phyloP scores from a whole-genome alignment of 2,329 filamentous ascomycete species.

The Talaromyces albobiverticillius region DNA sequence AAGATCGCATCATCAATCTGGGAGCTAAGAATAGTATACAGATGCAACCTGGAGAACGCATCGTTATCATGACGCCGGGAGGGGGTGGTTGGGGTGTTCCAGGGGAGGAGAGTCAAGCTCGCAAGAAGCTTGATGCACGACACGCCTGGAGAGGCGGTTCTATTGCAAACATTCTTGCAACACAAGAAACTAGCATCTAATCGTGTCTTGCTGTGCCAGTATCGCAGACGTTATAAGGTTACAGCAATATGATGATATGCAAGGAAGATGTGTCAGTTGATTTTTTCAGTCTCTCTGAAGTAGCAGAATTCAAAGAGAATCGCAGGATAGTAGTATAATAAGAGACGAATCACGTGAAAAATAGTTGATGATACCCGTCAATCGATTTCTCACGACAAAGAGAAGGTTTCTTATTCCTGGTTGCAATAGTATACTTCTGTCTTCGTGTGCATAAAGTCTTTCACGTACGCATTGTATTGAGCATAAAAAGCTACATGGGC shows the following conservation, averaged over 20 bases:
- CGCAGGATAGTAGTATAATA: too few relatives aligned
- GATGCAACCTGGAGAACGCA: slow-evolving; percentile 36
- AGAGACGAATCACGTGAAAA: too few relatives aligned
- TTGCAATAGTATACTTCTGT: too few relatives aligned
- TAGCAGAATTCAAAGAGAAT: too few relatives aligned
- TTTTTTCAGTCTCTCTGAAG: not conserved
- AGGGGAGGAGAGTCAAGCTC: slow-evolving; percentile 50
- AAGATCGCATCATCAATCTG: slow-evolving; percentile 25
- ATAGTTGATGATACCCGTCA: too few relatives aligned
- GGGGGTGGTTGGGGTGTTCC: slow-evolving; percentile 44
- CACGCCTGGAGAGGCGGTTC: slow-evolving; percentile 60
- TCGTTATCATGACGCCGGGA: slow-evolving; percentile 37
- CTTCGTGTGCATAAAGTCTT: too few relatives aligned
- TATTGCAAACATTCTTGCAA: slow-evolving; percentile 45
- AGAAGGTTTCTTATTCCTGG: too few relatives aligned
- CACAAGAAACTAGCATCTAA: slow-evolving; percentile 50
- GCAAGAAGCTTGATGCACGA: slow-evolving; percentile 56
- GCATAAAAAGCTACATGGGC: too few relatives aligned
- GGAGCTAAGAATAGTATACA: slow-evolving; percentile 31
- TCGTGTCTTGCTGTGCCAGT: not conserved
- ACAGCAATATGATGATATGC: too few relatives aligned
- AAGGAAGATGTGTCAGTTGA: not conserved
- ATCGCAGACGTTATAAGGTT: too few relatives aligned
- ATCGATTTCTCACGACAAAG: too few relatives aligned
- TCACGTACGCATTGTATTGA: too few relatives aligned